Evolutionary conservation across 2,329 filamentous ascomycete species (phyloP).

Genomic region (Zalaria obscura): DNA sequence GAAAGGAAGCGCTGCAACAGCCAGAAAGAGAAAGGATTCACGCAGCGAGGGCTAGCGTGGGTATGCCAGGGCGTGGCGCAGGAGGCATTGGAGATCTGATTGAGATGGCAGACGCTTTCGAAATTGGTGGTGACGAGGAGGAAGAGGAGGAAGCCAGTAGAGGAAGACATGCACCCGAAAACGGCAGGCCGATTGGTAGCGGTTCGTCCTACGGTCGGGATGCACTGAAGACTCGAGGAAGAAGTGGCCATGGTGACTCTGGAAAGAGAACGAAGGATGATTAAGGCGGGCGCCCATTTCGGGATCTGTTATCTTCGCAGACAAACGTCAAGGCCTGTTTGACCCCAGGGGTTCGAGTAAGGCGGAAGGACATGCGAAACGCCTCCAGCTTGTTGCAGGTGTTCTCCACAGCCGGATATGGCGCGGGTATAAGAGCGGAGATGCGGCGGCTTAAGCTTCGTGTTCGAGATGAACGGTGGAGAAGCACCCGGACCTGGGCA

Average conservation of each 20-base stretch:
- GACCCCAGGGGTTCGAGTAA: no score
- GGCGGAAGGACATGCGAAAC: no score
- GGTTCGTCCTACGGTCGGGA: conserved; percentile 14
- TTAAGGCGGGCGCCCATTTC: conserved; percentile 8
- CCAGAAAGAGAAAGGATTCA: conserved; percentile 5
- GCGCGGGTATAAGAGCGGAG: no score
- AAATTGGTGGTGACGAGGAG: conserved; percentile 21
- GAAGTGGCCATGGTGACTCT: conserved; percentile 8
- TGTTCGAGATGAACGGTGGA: no score
- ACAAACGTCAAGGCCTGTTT: no score
- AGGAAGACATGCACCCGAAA: conserved; percentile 12
- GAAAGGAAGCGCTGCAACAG: conserved; percentile 18
- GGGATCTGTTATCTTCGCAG: no score
- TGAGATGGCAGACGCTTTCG: conserved; percentile 50
- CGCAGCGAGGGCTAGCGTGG: conserved; percentile 14
- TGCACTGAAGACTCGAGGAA: conserved; percentile 6
- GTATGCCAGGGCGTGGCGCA: conserved; percentile 19
- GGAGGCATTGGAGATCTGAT: conserved; percentile 50
- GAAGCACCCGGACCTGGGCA: no score
- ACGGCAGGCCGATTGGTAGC: conserved; percentile 6
- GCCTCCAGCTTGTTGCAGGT: no score
- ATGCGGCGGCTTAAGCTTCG: no score
- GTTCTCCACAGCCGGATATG: no score
- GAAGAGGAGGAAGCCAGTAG: conserved; percentile 13
- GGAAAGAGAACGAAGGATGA: conserved; percentile 18